Base-by-base conservation (phyloP, 2,329 filamentous ascomycete genomes). In the Pestalotiopsis sp. region DNA sequence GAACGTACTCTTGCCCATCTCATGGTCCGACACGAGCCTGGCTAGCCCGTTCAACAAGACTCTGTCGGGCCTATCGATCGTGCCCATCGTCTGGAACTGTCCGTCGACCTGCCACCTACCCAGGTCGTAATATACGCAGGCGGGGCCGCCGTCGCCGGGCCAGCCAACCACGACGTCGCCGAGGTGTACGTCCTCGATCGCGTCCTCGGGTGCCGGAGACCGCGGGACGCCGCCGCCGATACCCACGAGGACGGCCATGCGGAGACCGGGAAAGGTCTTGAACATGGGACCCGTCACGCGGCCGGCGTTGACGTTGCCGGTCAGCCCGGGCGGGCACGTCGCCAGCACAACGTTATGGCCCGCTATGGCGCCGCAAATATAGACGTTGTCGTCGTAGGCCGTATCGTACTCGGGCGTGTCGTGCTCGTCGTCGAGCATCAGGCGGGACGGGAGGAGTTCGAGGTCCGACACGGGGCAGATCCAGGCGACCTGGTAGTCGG, bases 391-490 rank as follows among this genome's bases (percentile, higher is more conserved):
- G 49, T 73, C 71, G n/a, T 66, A 64, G 20, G 13, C 17, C 12
- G 60, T 65, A 56, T 73, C 67, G 39, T 69, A 71, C 11, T 45
- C 57, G 1, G 69, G 69, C 13, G 31, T 17, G 1, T 59, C 39
- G 31, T 73, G 71, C 66, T 69, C 67, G 27, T 72, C 69, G 31
- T 73, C 71, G 31, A 73, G 69, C 70, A 73, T 70, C 61, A 72
- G 31, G n/a, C 68, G 59, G 3, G 71, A 67, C 6, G 69, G 70
- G 4, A 69, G 59, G 14, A 72, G 66, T n/a, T 70, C 69, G 52
- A 72, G 38, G 25, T 62, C 56, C 1, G 70, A 60, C 20, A 70
- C 59, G 12, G 70, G 69, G 25, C 63, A 61, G 13, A 72, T 69
- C 71, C 71, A 72, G 7, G 71, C 71, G 1, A 72, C 70, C 6